Evolutionary conservation across 2,329 filamentous ascomycete genomes (phyloP).

Genomic region (Hypoxylon rubiginosum): DNA sequence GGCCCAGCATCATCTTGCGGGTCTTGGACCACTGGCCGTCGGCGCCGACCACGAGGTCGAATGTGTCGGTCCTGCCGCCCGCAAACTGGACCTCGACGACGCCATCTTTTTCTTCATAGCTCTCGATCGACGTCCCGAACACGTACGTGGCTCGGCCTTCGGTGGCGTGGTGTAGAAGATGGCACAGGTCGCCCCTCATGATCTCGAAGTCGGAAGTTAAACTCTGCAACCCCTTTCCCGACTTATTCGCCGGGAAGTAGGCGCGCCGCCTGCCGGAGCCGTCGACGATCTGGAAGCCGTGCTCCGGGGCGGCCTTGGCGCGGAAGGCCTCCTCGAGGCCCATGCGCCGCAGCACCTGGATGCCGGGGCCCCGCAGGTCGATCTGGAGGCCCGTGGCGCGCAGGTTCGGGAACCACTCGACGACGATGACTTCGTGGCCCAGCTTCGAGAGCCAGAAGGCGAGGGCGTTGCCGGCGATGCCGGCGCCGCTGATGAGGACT

Average conservation of each 20-base stretch:
- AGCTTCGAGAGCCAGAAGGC: constrained; percentile 62
- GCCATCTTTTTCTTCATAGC: constrained; percentile 42
- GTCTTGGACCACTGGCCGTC: constrained; percentile 67
- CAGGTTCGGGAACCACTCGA: constrained; percentile 58
- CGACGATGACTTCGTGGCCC: constrained; percentile 57
- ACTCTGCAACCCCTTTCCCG: constrained; percentile 52
- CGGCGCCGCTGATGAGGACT: constrained; percentile 55
- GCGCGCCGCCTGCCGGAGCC: constrained; percentile 54
- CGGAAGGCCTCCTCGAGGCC: constrained; percentile 62
- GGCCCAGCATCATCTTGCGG: constrained; percentile 57
- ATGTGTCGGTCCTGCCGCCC: constrained; percentile 59
- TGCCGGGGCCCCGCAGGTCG: constrained; percentile 65
- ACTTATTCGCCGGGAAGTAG: constrained; percentile 56
- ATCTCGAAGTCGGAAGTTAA: constrained; percentile 67
- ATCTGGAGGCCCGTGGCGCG: constrained; percentile 65
- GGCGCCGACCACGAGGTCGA: constrained; percentile 67
- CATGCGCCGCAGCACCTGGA: constrained; percentile 66
- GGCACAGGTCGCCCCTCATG: constrained; percentile 65
- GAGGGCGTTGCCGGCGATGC: constrained; percentile 58
- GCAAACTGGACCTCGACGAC: constrained; percentile 53
- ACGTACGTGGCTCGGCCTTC: constrained; percentile 48
- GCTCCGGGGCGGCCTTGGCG: constrained; percentile 59
- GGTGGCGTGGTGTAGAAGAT: constrained; percentile 57
- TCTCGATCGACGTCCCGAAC: constrained; percentile 52
- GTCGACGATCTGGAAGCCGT: constrained; percentile 61